These are phyloP conservation scores for Pugionium dolabratum DNA, from an alignment of 345 rosid genomes.

Conservation along the genomic window DNA sequence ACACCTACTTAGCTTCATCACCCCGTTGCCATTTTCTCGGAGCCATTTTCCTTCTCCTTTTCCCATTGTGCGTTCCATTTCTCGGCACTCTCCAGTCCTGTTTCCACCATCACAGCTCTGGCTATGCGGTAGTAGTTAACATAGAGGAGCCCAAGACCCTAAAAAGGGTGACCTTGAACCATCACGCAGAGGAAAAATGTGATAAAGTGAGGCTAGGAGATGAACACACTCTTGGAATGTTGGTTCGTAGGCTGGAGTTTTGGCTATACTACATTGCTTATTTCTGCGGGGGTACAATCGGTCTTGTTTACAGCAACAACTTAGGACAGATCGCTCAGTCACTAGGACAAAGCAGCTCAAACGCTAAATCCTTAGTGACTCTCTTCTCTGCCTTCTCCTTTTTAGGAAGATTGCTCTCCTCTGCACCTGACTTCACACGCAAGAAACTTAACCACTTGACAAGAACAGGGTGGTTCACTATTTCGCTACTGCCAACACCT, in stretches of 20 bases:
- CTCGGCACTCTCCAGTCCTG: constrained; percentile 50
- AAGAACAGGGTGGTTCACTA: constrained; percentile 80
- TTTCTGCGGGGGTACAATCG: constrained; percentile 76
- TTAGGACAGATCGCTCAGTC: constrained; percentile 84
- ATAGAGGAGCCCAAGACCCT: constrained; percentile 73
- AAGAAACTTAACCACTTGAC: constrained; percentile 51
- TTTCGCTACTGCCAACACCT: constrained; percentile 65
- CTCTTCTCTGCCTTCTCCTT: constrained; percentile 82
- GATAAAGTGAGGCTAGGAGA: constrained; percentile 57
- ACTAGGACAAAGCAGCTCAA: constrained; percentile 44
- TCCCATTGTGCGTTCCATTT: constrained; percentile 65
- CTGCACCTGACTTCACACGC: constrained; percentile 80
- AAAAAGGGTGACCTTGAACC: constrained; percentile 40
- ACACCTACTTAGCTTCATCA: constrained; percentile 39
- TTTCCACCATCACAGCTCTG: constrained; percentile 48
- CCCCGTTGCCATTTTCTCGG: constrained; percentile 64
- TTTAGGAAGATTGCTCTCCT: constrained; percentile 76
- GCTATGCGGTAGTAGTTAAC: constrained; percentile 68
- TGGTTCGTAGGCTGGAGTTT: constrained; percentile 64
- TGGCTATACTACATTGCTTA: constrained; percentile 75
- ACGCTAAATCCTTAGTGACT: constrained; percentile 53
- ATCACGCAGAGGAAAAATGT: constrained; percentile 44
- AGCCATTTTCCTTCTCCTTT: constrained; percentile 52
- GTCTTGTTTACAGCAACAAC: constrained; percentile 83
- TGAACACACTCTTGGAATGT: constrained; percentile 58